phyloP scores from a whole-genome alignment of 257 asterid genomes.

The Leptodermis oblonga region DNA sequence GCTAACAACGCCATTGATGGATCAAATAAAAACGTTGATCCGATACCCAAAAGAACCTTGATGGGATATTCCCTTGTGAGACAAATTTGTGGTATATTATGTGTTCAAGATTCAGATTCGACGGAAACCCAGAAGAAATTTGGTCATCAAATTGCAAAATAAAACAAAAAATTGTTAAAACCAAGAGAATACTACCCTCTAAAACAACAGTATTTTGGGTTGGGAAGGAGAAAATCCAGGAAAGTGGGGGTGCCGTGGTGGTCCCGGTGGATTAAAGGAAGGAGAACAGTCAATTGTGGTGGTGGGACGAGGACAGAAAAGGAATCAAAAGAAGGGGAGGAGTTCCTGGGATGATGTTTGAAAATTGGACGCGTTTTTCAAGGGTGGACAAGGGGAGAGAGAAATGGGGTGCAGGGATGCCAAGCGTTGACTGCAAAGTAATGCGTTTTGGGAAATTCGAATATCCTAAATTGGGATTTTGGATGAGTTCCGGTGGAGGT shows the following conservation, averaged over 20 bases:
- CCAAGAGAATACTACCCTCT: neutral
- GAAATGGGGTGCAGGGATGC: neutral
- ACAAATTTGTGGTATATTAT: neutral
- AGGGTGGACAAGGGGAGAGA: no score
- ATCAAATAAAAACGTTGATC: conserved; percentile 15
- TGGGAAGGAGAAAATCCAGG: neutral
- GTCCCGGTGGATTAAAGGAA: neutral
- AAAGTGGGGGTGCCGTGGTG: neutral
- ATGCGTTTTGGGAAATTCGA: neutral
- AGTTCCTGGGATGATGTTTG: no score
- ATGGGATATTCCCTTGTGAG: neutral
- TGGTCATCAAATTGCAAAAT: neutral
- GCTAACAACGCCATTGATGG: conserved; percentile 20
- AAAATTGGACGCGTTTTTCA: neutral
- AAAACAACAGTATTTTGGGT: no score
- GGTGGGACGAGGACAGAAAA: neutral
- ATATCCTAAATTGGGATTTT: neutral
- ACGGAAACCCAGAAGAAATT: conserved; percentile 8
- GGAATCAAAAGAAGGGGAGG: neutral
- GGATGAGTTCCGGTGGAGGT: no score
- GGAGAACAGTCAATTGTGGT: neutral
- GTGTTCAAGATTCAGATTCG: neutral
- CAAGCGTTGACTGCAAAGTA: neutral
- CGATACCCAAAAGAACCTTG: neutral
- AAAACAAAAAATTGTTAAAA: neutral